phyloP scores from a whole-genome alignment of 2,329 filamentous ascomycete species.

The Neopestalotiopsis rosae region DNA sequence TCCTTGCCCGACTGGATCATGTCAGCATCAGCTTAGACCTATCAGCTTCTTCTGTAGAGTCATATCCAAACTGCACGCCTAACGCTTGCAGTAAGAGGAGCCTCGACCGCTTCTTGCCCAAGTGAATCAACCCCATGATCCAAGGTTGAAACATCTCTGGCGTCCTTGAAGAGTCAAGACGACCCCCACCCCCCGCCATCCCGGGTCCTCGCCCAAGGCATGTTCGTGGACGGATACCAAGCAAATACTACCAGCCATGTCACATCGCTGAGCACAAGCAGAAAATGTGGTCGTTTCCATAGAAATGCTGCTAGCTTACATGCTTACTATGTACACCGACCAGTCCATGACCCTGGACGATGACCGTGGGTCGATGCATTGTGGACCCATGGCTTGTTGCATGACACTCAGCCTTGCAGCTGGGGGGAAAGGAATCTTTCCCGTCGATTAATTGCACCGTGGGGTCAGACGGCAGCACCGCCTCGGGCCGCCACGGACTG shows the following conservation, averaged over 20 bases:
- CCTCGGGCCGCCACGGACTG: constrained; percentile 9
- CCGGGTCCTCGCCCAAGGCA: background rate
- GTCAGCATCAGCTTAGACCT: background rate
- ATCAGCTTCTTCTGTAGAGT: background rate
- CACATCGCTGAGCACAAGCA: background rate
- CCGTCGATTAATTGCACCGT: background rate
- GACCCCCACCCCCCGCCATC: background rate
- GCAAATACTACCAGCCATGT: background rate
- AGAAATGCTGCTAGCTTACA: background rate
- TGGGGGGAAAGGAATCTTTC: background rate
- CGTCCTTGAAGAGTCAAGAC: background rate
- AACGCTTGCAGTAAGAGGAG: background rate
- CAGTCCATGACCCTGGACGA: background rate
- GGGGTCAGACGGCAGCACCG: background rate
- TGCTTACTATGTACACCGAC: background rate
- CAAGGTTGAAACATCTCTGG: background rate
- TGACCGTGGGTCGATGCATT: constrained; percentile 7
- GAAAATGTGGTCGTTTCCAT: background rate
- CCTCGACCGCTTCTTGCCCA: background rate
- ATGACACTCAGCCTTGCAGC: constrained; percentile 11
- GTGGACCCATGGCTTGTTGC: background rate
- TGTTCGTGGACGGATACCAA: background rate
- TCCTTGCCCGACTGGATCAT: constrained; percentile 1
- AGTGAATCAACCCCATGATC: background rate
- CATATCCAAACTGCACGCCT: background rate